Evolutionary conservation across 2,329 filamentous ascomycete genomes (phyloP), one percentile per base, ranked within the genome.

Genomic region (Ceratocystis smalleyi): DNA sequence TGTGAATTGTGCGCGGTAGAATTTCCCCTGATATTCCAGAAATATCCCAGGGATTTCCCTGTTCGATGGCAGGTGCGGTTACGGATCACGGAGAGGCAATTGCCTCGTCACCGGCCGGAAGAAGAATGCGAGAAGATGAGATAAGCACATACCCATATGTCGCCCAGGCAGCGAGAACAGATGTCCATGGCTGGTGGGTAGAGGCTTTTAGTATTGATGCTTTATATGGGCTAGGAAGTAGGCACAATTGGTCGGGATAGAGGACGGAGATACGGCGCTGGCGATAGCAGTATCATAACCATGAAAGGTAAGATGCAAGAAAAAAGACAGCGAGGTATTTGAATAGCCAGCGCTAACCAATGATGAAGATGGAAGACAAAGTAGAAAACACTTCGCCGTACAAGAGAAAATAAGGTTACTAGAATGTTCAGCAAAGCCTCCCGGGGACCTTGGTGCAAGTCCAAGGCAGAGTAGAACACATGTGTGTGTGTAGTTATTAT

Each of bases 101-200:
- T 32, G 27, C 24, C 54, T 57, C 54, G 32, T 27, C 5, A 15
- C n/a, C 22, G 35, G 15, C n/a, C 22, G 35, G 15, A 19, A 19
- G 19, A 12, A 24, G 19, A 43, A 27, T 2, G 0, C 3, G 40
- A 15, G 43, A 5, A 24, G 7, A 24, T 2, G 12, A 15, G n/a
- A 51, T 22, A 51, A 32, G 27, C 22, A 62, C 60, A 45, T 51
- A 62, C 60, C 60, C 60, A 62, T 22, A 49, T 24, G 43, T 45
- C 19, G 43, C 15, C 7, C 17, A 62, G 35, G 27, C 60, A 62
- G 17, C 60, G 60, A 8, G 60, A 62, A 27, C 60, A 62, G 43
- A 35, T 6, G 15, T 62, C 60, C 60, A 62, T 62, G 54, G 54
- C 54, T 27, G 54, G 15, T n/a, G 10, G 10, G 54, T n/a, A 15